These are phyloP conservation scores for Alternaria hordeiaustralica DNA, from an alignment of 2,329 filamentous ascomycete species.

Conservation along the genomic window DNA sequence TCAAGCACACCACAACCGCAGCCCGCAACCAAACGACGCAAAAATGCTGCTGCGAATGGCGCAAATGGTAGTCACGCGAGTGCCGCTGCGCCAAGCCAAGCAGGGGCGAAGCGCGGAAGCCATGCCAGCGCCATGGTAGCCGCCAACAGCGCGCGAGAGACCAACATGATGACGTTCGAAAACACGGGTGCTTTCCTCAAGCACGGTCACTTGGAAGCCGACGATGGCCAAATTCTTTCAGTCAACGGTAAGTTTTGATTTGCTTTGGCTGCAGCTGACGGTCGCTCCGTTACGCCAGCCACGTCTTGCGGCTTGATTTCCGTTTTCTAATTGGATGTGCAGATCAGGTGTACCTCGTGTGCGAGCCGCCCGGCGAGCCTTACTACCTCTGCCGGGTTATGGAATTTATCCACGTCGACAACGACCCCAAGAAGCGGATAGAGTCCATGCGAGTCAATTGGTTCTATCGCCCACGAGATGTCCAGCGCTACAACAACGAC, in stretches of 20 bases:
- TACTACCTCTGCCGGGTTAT: conserved; percentile 98
- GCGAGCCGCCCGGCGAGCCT: conserved; percentile 95
- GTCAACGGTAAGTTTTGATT: conserved; percentile 73
- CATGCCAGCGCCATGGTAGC: conserved; percentile 44
- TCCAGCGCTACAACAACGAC: conserved; percentile 89
- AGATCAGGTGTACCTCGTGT: conserved; percentile 94
- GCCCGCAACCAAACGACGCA: conserved; percentile 74
- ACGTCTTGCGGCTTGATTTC: conserved; percentile 31
- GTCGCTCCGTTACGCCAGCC: conserved; percentile 38
- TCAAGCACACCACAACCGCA: conserved; percentile 44
- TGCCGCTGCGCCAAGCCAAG: conserved; percentile 51
- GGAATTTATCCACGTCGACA: conserved; percentile 90
- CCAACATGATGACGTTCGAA: conserved; percentile 90
- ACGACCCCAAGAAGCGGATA: conserved; percentile 70
- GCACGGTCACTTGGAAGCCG: conserved; percentile 80
- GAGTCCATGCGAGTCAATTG: conserved; percentile 94
- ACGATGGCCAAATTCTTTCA: conserved; percentile 84
- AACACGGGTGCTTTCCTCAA: conserved; percentile 71
- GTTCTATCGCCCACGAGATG: conserved; percentile 97
- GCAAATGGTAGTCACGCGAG: conserved; percentile 45
- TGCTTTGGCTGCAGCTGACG: conserved; percentile 29
- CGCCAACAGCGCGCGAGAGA: conserved; percentile 61
- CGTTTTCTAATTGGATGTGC: conserved; percentile 47
- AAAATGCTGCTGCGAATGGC: conserved; percentile 64
- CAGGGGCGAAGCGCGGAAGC: conserved; percentile 38